Evolutionary conservation across 2,329 filamentous ascomycete species (phyloP).

Genomic region (Decorospora gaudefroyi): DNA sequence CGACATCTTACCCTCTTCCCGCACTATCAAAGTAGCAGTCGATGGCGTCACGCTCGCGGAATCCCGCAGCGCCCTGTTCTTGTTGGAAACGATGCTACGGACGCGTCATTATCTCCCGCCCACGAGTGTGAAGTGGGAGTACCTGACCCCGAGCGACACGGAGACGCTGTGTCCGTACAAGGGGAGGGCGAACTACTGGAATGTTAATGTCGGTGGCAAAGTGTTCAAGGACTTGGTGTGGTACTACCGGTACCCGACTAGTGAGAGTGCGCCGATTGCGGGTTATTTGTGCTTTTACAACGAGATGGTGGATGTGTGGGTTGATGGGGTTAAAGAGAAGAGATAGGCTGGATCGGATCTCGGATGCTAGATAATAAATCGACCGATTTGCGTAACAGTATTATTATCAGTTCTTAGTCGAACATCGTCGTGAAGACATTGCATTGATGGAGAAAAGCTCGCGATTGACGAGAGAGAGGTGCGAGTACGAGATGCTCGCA

Average conservation of each 20-base stretch:
- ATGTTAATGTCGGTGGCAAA: slow-evolving; percentile 56
- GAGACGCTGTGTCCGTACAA: slow-evolving; percentile 69
- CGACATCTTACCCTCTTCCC: slow-evolving; percentile 62
- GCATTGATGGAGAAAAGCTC: no score
- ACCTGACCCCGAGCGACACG: slow-evolving; percentile 57
- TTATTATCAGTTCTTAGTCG: no score
- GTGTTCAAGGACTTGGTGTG: slow-evolving; percentile 61
- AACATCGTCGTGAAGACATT: no score
- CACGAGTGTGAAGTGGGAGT: slow-evolving; percentile 54
- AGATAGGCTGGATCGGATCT: background rate
- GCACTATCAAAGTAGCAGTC: slow-evolving; percentile 58
- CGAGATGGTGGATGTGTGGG: slow-evolving; percentile 66
- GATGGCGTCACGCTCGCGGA: slow-evolving; percentile 54
- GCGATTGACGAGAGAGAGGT: no score
- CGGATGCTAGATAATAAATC: no score
- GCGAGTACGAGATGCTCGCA: no score
- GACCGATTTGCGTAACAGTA: no score
- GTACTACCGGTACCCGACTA: slow-evolving; percentile 64
- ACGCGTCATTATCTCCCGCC: slow-evolving; percentile 64
- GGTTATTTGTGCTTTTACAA: slow-evolving; percentile 68
- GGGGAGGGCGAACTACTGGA: slow-evolving; percentile 66
- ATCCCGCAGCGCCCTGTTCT: slow-evolving; percentile 54
- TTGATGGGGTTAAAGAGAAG: slow-evolving; percentile 57
- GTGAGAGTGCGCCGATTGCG: slow-evolving; percentile 61
- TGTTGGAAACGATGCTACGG: slow-evolving; percentile 65